These are phyloP conservation scores for Fusarium setosum DNA, from an alignment of 2,329 filamentous ascomycete species.

Conservation along the genomic window DNA sequence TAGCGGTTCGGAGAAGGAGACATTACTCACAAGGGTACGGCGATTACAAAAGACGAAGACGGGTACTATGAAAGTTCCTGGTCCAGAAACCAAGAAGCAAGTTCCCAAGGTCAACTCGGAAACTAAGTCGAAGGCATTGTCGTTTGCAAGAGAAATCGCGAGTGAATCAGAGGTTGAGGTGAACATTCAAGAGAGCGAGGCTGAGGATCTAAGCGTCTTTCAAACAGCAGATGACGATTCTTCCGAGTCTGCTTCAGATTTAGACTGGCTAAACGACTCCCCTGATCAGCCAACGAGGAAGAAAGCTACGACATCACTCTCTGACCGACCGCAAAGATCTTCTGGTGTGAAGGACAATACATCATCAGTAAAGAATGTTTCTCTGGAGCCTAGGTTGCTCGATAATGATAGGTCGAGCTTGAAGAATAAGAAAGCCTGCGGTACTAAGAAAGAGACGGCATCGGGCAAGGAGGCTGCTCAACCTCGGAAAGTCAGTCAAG, in stretches of 20 bases:
- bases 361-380: slow-evolving; percentile 5
- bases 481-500: slow-evolving; percentile 9
- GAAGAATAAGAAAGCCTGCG: neutral
- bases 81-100: neutral
- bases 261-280: slow-evolving; percentile 28
- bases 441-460: neutral
- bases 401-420: neutral
- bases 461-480: slow-evolving; percentile 2
- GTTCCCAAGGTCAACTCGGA: neutral
- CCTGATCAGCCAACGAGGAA: slow-evolving; percentile 7
- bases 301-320: neutral
- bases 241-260: slow-evolving; percentile 32
- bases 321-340: neutral
- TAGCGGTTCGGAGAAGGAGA: slow-evolving; percentile 24
- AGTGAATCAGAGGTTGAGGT: slow-evolving; percentile 16
- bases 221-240: slow-evolving; percentile 38
- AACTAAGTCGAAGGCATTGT: slow-evolving; percentile 15
- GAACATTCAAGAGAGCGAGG: slow-evolving; percentile 9
- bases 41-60: slow-evolving; percentile 23
- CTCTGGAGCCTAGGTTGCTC: neutral
- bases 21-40: slow-evolving; percentile 35
- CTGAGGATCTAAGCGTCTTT: slow-evolving; percentile 40
- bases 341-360: neutral
- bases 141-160: slow-evolving; percentile 21
- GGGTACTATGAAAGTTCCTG: neutral